Percentiles rank a stretch among this genome's conserved stretches.
phyloP scores from a whole-genome alignment of 1,139 yeast species.

The Martiniozyma asiatica region DNA sequence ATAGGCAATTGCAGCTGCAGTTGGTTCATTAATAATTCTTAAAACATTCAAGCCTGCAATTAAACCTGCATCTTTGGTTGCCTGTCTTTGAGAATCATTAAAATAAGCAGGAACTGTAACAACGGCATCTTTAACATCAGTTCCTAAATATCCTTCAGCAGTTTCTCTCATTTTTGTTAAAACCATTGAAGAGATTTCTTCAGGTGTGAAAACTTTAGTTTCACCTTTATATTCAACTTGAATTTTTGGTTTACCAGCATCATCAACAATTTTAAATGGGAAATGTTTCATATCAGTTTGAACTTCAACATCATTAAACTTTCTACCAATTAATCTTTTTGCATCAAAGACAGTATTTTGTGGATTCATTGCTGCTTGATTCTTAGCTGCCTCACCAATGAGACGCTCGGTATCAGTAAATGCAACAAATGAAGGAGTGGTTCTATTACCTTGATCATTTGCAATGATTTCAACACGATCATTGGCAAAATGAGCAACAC shows the following conservation, averaged over 20 bases:
- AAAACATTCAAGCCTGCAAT: constrained; percentile 50
- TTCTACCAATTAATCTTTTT: constrained; percentile 77
- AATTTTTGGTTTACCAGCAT: constrained; percentile 70
- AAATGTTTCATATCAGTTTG: constrained; percentile 75
- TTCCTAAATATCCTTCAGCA: constrained; percentile 74
- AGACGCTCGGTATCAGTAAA: constrained; percentile 78
- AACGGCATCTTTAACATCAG: constrained; percentile 57
- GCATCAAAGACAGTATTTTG: constrained; percentile 74
- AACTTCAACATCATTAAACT: constrained; percentile 61
- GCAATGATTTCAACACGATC: constrained; percentile 79
- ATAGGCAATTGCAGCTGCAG: constrained; percentile 54
- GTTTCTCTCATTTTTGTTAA: constrained; percentile 83
- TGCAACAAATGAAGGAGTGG: constrained; percentile 84
- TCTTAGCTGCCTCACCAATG: constrained; percentile 91
- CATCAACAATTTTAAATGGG: constrained; percentile 61
- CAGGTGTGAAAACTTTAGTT: constrained; percentile 68
- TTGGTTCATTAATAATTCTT: constrained; percentile 52
- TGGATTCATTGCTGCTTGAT: constrained; percentile 80
- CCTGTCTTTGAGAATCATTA: constrained; percentile 54
- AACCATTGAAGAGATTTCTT: constrained; percentile 87
- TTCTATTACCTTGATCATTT: constrained; percentile 92
- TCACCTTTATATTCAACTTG: constrained; percentile 62
- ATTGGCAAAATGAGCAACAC: constrained; percentile 67
- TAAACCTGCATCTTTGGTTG: constrained; percentile 51
- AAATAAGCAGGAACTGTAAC: constrained; percentile 61